Base-by-base conservation (phyloP, 73 alveolate genomes). In the Breviolum minutum region DNA sequence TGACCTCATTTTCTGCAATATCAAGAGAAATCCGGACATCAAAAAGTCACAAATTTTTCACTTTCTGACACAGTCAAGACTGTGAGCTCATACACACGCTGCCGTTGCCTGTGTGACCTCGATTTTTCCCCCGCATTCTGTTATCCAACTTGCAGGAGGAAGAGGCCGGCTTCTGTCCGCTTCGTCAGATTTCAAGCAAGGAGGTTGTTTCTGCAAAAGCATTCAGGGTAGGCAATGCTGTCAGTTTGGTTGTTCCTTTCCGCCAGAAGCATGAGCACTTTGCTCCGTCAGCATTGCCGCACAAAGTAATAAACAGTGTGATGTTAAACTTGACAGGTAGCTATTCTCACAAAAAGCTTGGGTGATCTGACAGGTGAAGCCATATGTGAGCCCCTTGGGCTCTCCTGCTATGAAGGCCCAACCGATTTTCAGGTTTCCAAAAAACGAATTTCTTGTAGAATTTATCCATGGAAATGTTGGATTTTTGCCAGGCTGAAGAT, bases 351-450 rank as follows among this genome's bases (percentile, higher is more conserved):
- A 71, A 7, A 71, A 17, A 26, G 0, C 81, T 8, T 12, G 12
- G 81, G 81, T 19, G 85, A 27, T 19, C 62, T 0, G 12, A 3
- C 81, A 76, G 85, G 85, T 76, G 62, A 76, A 76, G 85, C 85
- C 85, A 12, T 76, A 76, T 61, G 20, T n/a, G 85, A 76, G 85
- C 85, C 85, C 85, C 13, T 76, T 76, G 85, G 13, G 62, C 62
- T 76, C 85, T 76, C 62, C 85, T 8, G 62, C 26, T 12, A 19
- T 27, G 85, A 76, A 76, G 29, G 26, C 62, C 29, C 24, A 71
- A 0, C 10, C 5, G 30, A 20, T n/a, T 17, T 17, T 7, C 62
- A 76, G 29, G 20, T n/a, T 22, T 7, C 85, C 62, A 19, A 27
- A 76, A 14, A 8, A 12, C 61, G 16, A 22, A 74, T 4, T 22